Evolutionary conservation across 1,284 basidiomycete genomes (phyloP).

Genomic region (Boletus calvinii): DNA sequence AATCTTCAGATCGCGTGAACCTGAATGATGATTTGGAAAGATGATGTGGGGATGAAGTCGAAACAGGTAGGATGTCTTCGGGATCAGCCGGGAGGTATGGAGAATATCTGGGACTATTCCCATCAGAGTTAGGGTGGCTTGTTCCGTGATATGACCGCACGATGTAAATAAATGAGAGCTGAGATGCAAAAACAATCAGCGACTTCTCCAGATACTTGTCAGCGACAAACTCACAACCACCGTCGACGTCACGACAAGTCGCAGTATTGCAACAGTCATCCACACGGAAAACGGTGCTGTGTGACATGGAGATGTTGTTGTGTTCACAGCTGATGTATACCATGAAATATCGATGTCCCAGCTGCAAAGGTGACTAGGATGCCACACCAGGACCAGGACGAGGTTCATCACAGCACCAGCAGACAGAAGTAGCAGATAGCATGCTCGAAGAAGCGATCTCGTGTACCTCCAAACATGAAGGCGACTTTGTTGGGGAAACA

Average conservation of each 20-base stretch:
- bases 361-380: slow-evolving; percentile 47
- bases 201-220: background rate
- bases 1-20: slow-evolving; percentile 21
- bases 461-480: slow-evolving; percentile 13
- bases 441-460: slow-evolving; percentile 37
- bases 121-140: slow-evolving; percentile 19
- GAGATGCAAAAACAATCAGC: slow-evolving; percentile 13
- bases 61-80: slow-evolving; percentile 23
- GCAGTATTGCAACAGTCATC: slow-evolving; percentile 49
- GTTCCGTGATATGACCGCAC: slow-evolving; percentile 20
- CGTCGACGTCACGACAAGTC: slow-evolving; percentile 49
- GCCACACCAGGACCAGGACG: slow-evolving; percentile 46
- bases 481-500: slow-evolving; percentile 35
- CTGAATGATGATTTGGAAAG: slow-evolving; percentile 17
- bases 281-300: slow-evolving; percentile 49
- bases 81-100: slow-evolving; percentile 25
- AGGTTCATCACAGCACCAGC: slow-evolving; percentile 54
- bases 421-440: slow-evolving; percentile 49
- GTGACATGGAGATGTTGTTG: slow-evolving; percentile 29
- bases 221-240: slow-evolving; percentile 45
- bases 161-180: slow-evolving; percentile 39
- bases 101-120: slow-evolving; percentile 15
- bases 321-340: slow-evolving; percentile 38
- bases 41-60: slow-evolving; percentile 15
- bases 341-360: slow-evolving; percentile 67